A percentile compares a stretch with the other conserved stretches of the same genome.
These are phyloP conservation scores for Kodamaea hsintzibuensis DNA, from an alignment of 805 yeast genomes.

Conservation along the genomic window DNA sequence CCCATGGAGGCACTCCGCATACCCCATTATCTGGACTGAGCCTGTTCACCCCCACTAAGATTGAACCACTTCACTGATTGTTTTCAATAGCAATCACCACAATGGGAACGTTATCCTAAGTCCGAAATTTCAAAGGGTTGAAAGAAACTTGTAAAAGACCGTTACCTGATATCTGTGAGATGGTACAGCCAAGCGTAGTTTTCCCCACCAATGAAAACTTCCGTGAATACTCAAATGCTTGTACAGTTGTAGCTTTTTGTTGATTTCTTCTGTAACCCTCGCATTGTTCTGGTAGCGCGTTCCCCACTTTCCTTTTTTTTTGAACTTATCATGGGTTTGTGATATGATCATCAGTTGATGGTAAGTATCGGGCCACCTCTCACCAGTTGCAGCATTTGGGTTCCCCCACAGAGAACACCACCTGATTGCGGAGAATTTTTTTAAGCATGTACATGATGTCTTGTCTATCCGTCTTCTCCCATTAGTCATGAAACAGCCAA, in stretches of 20 bases:
- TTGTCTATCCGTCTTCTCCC: not conserved
- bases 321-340: not conserved
- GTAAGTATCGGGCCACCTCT: not conserved
- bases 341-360: not conserved
- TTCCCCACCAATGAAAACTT: too few relatives aligned
- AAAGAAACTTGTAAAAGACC: not conserved
- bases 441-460: not conserved
- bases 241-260: too few relatives aligned
- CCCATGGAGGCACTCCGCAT: not conserved
- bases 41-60: not conserved
- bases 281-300: not conserved
- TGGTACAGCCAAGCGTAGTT: too few relatives aligned
- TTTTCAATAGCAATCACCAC: not conserved
- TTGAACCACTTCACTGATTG: not conserved
- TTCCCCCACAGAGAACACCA: not conserved
- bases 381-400: not conserved
- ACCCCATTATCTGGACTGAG: not conserved
- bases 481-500: not conserved
- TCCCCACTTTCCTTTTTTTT: not conserved
- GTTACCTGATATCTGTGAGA: not conserved
- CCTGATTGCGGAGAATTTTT: not conserved
- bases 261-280: too few relatives aligned
- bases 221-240: too few relatives aligned
- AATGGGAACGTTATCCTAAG: not conserved
- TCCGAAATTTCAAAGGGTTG: not conserved